Evolutionary conservation across 2,329 filamentous ascomycete genomes (phyloP).

Genomic region (Pseudogymnoascus sp.): DNA sequence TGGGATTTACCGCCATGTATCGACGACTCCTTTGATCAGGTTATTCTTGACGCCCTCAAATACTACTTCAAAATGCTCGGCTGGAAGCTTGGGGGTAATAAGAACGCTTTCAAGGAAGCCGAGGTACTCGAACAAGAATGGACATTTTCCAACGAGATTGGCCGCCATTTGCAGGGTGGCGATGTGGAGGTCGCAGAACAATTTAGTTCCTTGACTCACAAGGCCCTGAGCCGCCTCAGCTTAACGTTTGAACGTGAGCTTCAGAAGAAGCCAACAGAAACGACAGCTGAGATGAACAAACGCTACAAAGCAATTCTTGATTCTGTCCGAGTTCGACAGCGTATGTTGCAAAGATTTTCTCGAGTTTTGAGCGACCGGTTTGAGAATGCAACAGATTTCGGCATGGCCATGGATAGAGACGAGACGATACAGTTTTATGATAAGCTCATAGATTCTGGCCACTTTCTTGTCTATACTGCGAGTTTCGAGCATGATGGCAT

Average conservation of each 20-base stretch:
- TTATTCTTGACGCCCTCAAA: conserved; percentile 84
- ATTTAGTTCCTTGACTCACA: conserved; percentile 88
- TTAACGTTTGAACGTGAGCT: conserved; percentile 88
- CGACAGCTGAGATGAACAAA: conserved; percentile 83
- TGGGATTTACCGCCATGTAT: conserved; percentile 96
- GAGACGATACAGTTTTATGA: conserved; percentile 71
- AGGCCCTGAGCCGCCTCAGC: conserved; percentile 80
- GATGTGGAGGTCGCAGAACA: conserved; percentile 97
- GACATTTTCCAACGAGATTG: conserved; percentile 93
- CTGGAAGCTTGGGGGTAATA: conserved; percentile 95
- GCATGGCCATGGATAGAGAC: conserved; percentile 59
- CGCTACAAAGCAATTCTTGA: conserved; percentile 93
- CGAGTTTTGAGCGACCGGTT: conserved; percentile 86
- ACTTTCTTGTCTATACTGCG: conserved; percentile 75
- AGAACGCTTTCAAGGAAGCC: conserved; percentile 98
- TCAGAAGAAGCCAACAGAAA: conserved; percentile 75
- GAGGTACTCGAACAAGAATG: conserved; percentile 96
- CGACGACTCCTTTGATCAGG: conserved; percentile 88
- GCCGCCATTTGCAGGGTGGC: conserved; percentile 80
- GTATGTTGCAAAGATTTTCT: conserved; percentile 93
- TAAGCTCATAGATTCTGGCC: conserved; percentile 69
- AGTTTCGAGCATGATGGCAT: conserved; percentile 65
- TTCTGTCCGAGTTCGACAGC: conserved; percentile 88
- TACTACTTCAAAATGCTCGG: conserved; percentile 99
- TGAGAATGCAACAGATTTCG: conserved; percentile 94